A percentile compares a stretch with the other conserved stretches of the same genome.
phyloP scores from a whole-genome alignment of 2,329 filamentous ascomycete species.

The Pezicula radicicola region DNA sequence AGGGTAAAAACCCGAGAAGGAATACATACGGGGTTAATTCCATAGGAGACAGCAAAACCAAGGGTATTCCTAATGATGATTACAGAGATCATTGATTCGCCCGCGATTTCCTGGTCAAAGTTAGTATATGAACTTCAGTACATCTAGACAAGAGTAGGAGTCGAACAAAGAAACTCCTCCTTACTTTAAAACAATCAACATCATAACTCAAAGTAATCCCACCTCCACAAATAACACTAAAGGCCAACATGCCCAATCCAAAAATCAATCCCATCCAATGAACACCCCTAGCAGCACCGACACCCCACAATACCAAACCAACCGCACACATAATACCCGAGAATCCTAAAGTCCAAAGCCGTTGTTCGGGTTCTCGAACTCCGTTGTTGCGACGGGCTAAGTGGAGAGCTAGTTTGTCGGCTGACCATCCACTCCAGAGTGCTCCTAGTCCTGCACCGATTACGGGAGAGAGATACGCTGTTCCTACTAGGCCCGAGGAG shows the following conservation, averaged over 20 bases:
- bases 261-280: conserved; percentile 40
- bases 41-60: conserved; percentile 45
- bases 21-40: conserved; percentile 32
- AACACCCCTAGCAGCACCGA: conserved; percentile 40
- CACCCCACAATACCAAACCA: conserved; percentile 42
- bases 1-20: too few species aligned
- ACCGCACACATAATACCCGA: conserved; percentile 36
- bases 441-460: conserved; percentile 16
- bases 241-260: conserved; percentile 16
- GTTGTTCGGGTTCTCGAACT: conserved; percentile 33
- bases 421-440: conserved; percentile 12
- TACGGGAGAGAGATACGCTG: conserved; percentile 21
- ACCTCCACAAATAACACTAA: conserved; percentile 12
- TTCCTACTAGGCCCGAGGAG: conserved; percentile 20
- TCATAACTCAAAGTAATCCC: conserved; percentile 39
- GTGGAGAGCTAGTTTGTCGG: conserved; percentile 44
- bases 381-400: conserved; percentile 17
- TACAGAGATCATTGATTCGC: conserved; percentile 44
- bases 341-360: conserved; percentile 19
- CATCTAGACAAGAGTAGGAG: not conserved
- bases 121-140: not conserved
- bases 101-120: conserved; percentile 32
- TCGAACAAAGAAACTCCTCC: not conserved
- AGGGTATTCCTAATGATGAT: conserved; percentile 43
- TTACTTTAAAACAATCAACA: conserved; percentile 39